These are phyloP conservation scores for Erodium maritimum DNA, from an alignment of 345 rosid genomes.

Conservation along the genomic window DNA sequence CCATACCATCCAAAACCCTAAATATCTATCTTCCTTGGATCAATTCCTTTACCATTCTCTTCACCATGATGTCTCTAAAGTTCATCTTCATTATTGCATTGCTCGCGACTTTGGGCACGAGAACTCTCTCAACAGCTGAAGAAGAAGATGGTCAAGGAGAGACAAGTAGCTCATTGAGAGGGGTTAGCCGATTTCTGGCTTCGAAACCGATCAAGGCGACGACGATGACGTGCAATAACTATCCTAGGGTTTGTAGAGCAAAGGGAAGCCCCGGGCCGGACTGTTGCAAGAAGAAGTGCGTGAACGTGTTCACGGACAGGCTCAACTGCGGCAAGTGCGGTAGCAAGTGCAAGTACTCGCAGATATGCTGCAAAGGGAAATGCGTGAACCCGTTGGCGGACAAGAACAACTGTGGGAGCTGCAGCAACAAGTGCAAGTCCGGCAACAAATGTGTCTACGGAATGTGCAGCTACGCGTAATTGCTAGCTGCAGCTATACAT, in stretches of 20 bases:
- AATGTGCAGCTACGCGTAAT: constrained; percentile 19
- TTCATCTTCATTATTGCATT: no score
- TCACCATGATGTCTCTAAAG: neutral
- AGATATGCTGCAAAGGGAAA: constrained; percentile 19
- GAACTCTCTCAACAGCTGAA: neutral
- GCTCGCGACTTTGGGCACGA: neutral
- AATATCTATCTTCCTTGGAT: no score
- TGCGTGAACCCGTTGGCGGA: constrained; percentile 15
- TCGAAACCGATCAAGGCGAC: constrained; percentile 1
- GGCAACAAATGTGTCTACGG: constrained; percentile 20
- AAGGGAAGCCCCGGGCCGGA: constrained; percentile 21
- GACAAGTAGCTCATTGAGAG: constrained; percentile 5
- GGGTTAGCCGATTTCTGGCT: constrained; percentile 10
- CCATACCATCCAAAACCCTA: neutral
- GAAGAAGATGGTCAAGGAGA: neutral
- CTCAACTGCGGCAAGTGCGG: constrained; percentile 23
- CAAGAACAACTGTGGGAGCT: constrained; percentile 17
- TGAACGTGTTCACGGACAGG: constrained; percentile 15
- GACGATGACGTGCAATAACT: constrained; percentile 13
- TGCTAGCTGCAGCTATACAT: neutral
- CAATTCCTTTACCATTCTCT: no score
- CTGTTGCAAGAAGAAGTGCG: constrained; percentile 27
- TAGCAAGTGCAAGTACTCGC: constrained; percentile 13
- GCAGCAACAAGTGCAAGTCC: constrained; percentile 18
- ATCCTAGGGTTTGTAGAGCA: constrained; percentile 17